Percentiles rank a stretch among this genome's conserved stretches.
phyloP scores from a whole-genome alignment of 2,329 filamentous ascomycete species.

The Claviceps purpurea region DNA sequence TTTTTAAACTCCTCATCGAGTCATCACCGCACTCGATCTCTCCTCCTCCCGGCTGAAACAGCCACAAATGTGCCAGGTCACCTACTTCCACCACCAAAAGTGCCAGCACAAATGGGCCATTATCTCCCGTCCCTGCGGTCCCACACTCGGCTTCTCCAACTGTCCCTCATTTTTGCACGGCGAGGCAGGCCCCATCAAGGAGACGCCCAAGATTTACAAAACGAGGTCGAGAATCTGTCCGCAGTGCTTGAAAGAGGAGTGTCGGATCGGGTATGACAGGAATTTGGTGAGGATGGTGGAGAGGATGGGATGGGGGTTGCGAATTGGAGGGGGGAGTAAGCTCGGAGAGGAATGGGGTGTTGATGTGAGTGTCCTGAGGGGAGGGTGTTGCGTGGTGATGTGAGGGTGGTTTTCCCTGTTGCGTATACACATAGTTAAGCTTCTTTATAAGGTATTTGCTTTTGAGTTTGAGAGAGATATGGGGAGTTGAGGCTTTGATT shows the following conservation, averaged over 20 bases:
- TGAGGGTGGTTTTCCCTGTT: background rate
- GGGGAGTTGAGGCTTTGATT: too few relatives aligned
- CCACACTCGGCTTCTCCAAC: conserved; percentile 35
- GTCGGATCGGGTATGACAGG: conserved; percentile 27
- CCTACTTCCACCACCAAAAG: conserved; percentile 31
- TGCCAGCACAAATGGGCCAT: conserved; percentile 41
- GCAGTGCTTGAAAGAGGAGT: conserved; percentile 21
- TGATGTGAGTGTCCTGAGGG: conserved; percentile 17
- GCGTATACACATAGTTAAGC: too few relatives aligned
- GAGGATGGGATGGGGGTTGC: conserved; percentile 28
- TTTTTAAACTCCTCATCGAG: background rate
- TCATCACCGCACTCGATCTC: too few relatives aligned
- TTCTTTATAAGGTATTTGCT: background rate
- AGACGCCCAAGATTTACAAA: conserved; percentile 20
- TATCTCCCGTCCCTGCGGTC: conserved; percentile 32
- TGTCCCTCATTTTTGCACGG: conserved; percentile 27
- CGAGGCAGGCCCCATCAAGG: conserved; percentile 22
- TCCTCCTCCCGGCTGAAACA: too few relatives aligned
- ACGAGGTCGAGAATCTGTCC: conserved; percentile 28
- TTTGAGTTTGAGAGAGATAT: background rate
- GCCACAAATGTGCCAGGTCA: conserved; percentile 32
- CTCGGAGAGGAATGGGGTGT: conserved; percentile 23
- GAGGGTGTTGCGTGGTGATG: conserved; percentile 14
- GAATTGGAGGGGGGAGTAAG: conserved; percentile 32
- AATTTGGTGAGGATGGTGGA: conserved; percentile 34